Base-by-base conservation (phyloP, 306 rosid species). In the Rosa multiflora region DNA sequence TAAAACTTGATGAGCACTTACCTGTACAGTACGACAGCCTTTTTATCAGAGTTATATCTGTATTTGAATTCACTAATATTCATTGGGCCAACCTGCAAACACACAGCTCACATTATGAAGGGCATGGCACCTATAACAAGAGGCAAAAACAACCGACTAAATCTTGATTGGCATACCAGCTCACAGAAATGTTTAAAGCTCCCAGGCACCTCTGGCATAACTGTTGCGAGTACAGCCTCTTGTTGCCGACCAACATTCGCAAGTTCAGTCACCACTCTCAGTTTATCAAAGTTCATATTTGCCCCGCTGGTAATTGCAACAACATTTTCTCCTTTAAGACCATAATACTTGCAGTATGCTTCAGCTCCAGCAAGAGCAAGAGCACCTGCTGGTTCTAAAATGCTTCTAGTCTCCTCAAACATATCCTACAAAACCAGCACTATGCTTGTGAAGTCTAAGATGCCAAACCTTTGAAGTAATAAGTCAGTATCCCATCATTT, bases 341-440 rank as follows among this genome's bases (percentile, higher is more conserved):
- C 97, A 82, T 96, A 89, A 83, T 91, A 91, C 77, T 90, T 93
- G 89, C 99, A 93, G 89, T 96, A 96, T 83, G 99, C 98, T 88
- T 90, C 98, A 29, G 98, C 98, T 82, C 99, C 98, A 75, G 99
- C 98, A 76, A 96, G 97, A 78, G 99, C 75, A 78, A 96, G 98
- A 61, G 98, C 98, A 66, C 99, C 98, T 44, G 99, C 99, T 20
- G 99, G 99, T 88, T 96, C 99, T 78, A 96, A 80, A 71, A 96
- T 93, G 90, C 90, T 88, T 84, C 99, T 91, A 59, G 88, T 93
- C 88, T 96, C 99, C 89, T 93, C 97, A 81, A 93, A 96, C 99
- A 96, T 96, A 82, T 96, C 98, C 99, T 96, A 84, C 84, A 79
- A 77, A 51, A 78, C 46, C 70, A 85, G 83, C 76, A 78, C 77